Conservation (phyloP, 2,329 filamentous ascomycete species). For the Ophiostoma tasmaniense region DNA sequence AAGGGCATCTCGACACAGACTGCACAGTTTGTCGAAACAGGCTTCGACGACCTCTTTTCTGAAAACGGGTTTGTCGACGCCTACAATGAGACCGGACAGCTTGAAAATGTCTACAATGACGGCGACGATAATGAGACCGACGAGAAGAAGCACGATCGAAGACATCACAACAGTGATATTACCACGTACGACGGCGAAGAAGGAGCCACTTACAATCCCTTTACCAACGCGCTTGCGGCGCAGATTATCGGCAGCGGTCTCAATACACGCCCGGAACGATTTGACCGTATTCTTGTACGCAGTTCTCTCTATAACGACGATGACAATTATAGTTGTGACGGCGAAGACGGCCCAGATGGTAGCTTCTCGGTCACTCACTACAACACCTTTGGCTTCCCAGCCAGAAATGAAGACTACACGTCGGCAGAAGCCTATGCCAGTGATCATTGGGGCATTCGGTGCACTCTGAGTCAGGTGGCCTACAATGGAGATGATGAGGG, state of each 20-base stretch:
- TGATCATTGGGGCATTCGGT: slow-evolving; percentile 52
- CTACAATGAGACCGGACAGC: slow-evolving; percentile 36
- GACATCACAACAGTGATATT: slow-evolving; percentile 19
- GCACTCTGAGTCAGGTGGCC: slow-evolving; percentile 29
- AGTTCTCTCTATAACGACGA: neutral
- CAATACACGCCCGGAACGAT: slow-evolving; percentile 53
- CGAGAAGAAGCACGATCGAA: slow-evolving; percentile 11
- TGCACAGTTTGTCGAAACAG: slow-evolving; percentile 31
- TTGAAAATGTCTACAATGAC: slow-evolving; percentile 36
- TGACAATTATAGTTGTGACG: neutral
- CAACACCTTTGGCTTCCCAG: slow-evolving; percentile 48
- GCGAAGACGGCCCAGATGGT: slow-evolving; percentile 24
- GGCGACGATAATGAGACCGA: slow-evolving; percentile 31
- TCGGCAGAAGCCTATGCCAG: slow-evolving; percentile 33
- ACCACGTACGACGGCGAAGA: slow-evolving; percentile 47
- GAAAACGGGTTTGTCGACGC: slow-evolving; percentile 43
- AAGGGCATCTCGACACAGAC: slow-evolving; percentile 46
- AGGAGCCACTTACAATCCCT: slow-evolving; percentile 57
- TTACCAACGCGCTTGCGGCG: slow-evolving; percentile 46
- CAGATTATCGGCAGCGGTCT: slow-evolving; percentile 38
- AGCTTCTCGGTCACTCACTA: slow-evolving; percentile 29
- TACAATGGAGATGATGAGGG: neutral
- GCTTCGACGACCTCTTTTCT: slow-evolving; percentile 39
- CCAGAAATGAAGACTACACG: slow-evolving; percentile 14
- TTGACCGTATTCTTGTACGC: slow-evolving; percentile 53